Evolutionary conservation across 345 rosid species (phyloP).

Genomic region (Eucalyptus coolabah): DNA sequence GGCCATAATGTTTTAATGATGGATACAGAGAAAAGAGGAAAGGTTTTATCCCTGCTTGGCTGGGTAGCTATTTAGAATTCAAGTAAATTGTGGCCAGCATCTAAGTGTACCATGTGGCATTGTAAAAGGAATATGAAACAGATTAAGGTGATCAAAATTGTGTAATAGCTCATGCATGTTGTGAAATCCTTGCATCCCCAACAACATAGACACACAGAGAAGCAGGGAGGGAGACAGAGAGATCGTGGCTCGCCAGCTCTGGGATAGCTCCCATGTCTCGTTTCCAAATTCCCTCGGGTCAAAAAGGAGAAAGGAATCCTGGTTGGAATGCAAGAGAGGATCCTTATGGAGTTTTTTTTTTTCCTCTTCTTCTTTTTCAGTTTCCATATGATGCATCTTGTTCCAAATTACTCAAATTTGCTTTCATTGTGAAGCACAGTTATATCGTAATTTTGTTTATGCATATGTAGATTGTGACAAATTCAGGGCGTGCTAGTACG

Average conservation of each 20-base stretch:
- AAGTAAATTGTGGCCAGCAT: neutral
- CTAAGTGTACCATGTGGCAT: neutral
- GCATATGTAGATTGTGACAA: conserved; percentile 73
- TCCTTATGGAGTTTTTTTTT: neutral
- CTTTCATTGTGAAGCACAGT: neutral
- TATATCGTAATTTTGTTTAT: neutral
- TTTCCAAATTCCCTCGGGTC: neutral
- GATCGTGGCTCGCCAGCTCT: neutral
- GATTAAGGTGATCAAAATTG: neutral
- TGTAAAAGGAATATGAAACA: neutral
- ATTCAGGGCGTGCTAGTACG: conserved; percentile 88
- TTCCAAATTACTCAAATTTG: neutral
- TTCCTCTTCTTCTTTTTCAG: neutral
- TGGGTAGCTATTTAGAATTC: neutral
- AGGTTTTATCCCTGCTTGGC: neutral
- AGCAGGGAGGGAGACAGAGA: neutral
- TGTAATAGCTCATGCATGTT: neutral
- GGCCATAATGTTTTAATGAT: neutral
- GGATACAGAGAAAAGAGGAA: neutral
- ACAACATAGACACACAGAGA: neutral
- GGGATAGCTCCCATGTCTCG: neutral
- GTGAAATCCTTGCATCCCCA: neutral
- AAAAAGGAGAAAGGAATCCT: neutral
- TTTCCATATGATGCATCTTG: neutral
- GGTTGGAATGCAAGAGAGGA: neutral